Conservation (phyloP, 2,329 filamentous ascomycete genomes). For the Microdochium bolleyi region DNA sequence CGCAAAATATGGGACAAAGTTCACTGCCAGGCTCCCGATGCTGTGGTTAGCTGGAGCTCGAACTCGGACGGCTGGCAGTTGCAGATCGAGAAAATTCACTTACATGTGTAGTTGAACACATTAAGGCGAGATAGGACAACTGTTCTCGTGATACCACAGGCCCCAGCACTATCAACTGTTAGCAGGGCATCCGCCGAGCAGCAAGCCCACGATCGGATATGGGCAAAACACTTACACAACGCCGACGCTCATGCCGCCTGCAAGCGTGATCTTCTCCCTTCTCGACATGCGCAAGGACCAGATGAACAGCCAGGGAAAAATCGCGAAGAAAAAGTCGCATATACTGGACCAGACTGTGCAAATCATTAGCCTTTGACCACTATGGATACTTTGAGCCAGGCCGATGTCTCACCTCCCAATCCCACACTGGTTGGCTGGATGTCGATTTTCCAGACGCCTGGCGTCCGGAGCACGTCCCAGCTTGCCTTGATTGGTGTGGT, state of each 20-base stretch:
- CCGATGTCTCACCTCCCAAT: slow-evolving; percentile 18
- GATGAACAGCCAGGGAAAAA: slow-evolving; percentile 19
- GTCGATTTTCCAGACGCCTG: slow-evolving; percentile 23
- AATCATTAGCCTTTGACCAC: slow-evolving; percentile 5
- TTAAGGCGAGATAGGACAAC: slow-evolving; percentile 14
- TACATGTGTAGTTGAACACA: slow-evolving; percentile 18
- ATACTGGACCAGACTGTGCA: slow-evolving; percentile 24
- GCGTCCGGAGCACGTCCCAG: slow-evolving; percentile 26
- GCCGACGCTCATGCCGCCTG: slow-evolving; percentile 17
- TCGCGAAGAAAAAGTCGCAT: slow-evolving; percentile 17
- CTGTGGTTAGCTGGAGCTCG: neutral
- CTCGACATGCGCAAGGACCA: slow-evolving; percentile 14
- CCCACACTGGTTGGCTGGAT: slow-evolving; percentile 27
- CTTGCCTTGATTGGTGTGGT: slow-evolving; percentile 24
- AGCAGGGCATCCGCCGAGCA: neutral
- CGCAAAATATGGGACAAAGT: slow-evolving; percentile 19
- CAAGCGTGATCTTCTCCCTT: slow-evolving; percentile 18
- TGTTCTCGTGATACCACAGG: slow-evolving; percentile 22
- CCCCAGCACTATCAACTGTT: slow-evolving; percentile 18
- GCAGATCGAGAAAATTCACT: slow-evolving; percentile 2
- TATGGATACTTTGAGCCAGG: neutral
- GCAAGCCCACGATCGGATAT: neutral
- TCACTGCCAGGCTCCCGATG: slow-evolving; percentile 7
- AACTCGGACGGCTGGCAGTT: neutral
- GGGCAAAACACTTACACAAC: slow-evolving; percentile 12